These are phyloP conservation scores for Chalaropsis ovoidea DNA, from an alignment of 2,329 filamentous ascomycete species.

Conservation along the genomic window DNA sequence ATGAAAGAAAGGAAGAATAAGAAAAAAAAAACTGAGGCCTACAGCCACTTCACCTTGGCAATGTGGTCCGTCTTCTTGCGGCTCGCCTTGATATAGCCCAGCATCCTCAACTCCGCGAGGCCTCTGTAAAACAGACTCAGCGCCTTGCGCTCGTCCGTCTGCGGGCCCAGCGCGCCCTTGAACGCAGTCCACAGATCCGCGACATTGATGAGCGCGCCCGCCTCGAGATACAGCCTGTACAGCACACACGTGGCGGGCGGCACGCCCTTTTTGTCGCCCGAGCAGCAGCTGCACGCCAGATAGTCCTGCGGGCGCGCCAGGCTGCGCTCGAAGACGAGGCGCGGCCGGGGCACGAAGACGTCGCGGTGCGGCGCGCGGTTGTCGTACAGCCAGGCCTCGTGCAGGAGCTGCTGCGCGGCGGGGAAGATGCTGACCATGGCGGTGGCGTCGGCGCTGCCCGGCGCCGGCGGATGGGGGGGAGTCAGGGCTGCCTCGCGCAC, in stretches of 20 bases:
- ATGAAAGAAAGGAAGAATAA: background rate
- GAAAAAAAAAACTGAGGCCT: conserved; percentile 20
- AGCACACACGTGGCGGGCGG: conserved; percentile 62
- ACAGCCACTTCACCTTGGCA: conserved; percentile 76
- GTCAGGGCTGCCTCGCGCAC: conserved; percentile 34
- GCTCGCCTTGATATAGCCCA: conserved; percentile 82
- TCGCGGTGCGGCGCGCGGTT: conserved; percentile 57
- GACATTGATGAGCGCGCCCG: conserved; percentile 65
- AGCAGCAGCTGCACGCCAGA: conserved; percentile 60
- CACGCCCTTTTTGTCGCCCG: conserved; percentile 28
- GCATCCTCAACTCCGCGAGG: conserved; percentile 69
- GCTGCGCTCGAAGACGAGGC: conserved; percentile 59
- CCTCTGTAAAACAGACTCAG: conserved; percentile 75
- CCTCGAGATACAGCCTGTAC: conserved; percentile 71
- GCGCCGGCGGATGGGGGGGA: background rate
- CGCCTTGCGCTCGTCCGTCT: conserved; percentile 43
- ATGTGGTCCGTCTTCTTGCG: conserved; percentile 89
- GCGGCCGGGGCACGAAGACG: conserved; percentile 65
- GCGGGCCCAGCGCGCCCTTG: conserved; percentile 48
- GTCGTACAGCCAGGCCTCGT: conserved; percentile 70
- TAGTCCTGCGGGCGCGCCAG: conserved; percentile 67
- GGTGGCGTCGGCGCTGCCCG: conserved; percentile 29
- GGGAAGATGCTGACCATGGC: conserved; percentile 31
- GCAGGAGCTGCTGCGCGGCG: conserved; percentile 45
- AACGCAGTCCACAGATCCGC: conserved; percentile 74